Conservation (phyloP, 1,139 yeast genomes). For the Debaryomycetaceae sp. region DNA sequence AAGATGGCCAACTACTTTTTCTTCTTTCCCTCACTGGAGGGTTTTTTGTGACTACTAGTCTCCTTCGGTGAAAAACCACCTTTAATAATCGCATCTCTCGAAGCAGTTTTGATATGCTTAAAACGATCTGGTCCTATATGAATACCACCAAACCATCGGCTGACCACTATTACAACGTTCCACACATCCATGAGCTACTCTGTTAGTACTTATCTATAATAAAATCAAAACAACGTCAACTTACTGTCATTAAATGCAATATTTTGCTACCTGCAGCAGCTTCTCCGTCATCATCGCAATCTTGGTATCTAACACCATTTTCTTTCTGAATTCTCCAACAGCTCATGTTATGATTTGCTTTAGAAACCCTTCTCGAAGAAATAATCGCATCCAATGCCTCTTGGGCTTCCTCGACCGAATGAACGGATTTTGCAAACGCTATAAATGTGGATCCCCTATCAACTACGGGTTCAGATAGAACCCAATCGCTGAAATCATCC, state of each 20-base stretch:
- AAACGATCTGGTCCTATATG: conserved; percentile 92
- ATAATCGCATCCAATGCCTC: conserved; percentile 49
- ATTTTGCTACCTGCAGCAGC: conserved; percentile 92
- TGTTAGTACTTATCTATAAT: conserved; percentile 20
- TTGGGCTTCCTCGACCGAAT: conserved; percentile 63
- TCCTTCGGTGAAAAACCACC: conserved; percentile 44
- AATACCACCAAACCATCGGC: conserved; percentile 92
- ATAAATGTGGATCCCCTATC: conserved; percentile 88
- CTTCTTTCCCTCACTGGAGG: conserved; percentile 18
- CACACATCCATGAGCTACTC: conserved; percentile 67
- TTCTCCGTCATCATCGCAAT: conserved; percentile 97
- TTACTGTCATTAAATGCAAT: conserved; percentile 68
- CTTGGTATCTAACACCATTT: conserved; percentile 61
- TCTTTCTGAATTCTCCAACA: conserved; percentile 73
- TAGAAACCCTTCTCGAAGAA: conserved; percentile 62
- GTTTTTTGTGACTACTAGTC: conserved; percentile 5
- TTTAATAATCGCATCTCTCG: conserved; percentile 74
- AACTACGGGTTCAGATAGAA: conserved; percentile 65
- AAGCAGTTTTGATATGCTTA: conserved; percentile 86
- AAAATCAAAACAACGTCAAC: conserved; percentile 16
- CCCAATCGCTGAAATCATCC: conserved; percentile 69
- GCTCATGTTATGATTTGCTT: conserved; percentile 77
- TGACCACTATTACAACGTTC: conserved; percentile 84
- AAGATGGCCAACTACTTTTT: conserved; percentile 12
- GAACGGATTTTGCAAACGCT: conserved; percentile 65